Evolutionary conservation across 345 rosid species (phyloP).

Genomic region (Salix viminalis): DNA sequence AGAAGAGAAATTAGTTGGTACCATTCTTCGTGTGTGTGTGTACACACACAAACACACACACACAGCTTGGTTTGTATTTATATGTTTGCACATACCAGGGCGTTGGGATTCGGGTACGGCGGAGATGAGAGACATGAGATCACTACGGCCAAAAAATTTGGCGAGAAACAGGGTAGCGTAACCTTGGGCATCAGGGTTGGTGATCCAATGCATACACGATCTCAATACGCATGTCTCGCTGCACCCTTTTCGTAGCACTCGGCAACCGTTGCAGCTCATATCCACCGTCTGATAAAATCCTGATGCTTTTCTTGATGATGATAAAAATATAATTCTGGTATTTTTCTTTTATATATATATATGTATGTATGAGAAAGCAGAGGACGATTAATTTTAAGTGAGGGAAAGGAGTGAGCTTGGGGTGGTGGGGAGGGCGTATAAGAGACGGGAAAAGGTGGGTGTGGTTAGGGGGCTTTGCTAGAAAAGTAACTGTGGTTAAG

Average conservation of each 20-base stretch:
- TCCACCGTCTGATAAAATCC: conserved; percentile 6
- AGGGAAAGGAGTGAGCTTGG: neutral
- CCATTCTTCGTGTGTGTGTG: neutral
- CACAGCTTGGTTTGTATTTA: neutral
- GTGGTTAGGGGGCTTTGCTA: conserved; percentile 13
- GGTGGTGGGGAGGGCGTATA: conserved; percentile 5
- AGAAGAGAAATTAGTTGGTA: neutral
- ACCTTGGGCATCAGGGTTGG: conserved; percentile 28
- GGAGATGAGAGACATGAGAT: conserved; percentile 44
- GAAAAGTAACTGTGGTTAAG: conserved; percentile 38
- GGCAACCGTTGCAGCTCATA: conserved; percentile 39
- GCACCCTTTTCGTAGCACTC: conserved; percentile 37
- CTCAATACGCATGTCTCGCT: conserved; percentile 32
- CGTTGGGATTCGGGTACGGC: conserved; percentile 54
- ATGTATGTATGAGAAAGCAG: neutral
- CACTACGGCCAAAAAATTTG: conserved; percentile 36
- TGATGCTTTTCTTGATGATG: neutral
- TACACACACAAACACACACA: neutral
- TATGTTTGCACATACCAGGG: conserved; percentile 27
- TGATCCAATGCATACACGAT: conserved; percentile 28
- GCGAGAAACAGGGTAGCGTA: conserved; percentile 37
- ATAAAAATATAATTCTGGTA: neutral
- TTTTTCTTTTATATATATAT: neutral
- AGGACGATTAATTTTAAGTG: neutral
- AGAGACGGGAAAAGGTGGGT: neutral